Percentiles rank a stretch among this genome's conserved stretches.
Conservation (phyloP, 495 filamentous ascomycete genomes). For the Xylaria flabelliformis region DNA sequence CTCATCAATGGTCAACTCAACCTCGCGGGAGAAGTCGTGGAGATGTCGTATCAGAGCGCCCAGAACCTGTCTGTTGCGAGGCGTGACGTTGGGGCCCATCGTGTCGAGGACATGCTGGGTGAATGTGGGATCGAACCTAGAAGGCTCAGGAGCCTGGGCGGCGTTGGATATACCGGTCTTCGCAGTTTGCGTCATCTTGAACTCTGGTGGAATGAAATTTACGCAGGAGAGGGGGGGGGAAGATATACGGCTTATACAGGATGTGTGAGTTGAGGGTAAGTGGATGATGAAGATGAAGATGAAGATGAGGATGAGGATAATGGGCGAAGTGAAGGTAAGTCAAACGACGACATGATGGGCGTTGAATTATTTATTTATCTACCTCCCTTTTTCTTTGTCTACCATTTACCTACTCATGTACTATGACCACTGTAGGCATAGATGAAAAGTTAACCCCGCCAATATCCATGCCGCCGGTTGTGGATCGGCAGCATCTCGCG, state of each 20-base stretch:
- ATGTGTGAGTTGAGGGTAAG: not conserved
- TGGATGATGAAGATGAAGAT: not conserved
- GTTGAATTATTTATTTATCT: slow-evolving; percentile 14
- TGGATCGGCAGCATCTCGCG: slow-evolving; percentile 39
- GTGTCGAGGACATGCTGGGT: slow-evolving; percentile 75
- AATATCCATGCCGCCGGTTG: slow-evolving; percentile 32
- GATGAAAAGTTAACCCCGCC: slow-evolving; percentile 38
- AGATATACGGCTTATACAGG: not conserved
- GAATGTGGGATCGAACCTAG: slow-evolving; percentile 74
- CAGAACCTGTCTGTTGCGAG: slow-evolving; percentile 70
- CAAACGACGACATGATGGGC: not conserved
- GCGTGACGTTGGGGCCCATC: slow-evolving; percentile 75
- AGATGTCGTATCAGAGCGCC: slow-evolving; percentile 73
- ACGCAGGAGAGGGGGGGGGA: not conserved
- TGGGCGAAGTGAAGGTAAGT: slow-evolving; percentile 6
- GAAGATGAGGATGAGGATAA: not conserved
- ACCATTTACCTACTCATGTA: not conserved
- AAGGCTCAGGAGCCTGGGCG: slow-evolving; percentile 36
- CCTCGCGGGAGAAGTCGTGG: slow-evolving; percentile 84
- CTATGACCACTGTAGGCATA: slow-evolving; percentile 24
- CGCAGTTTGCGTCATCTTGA: slow-evolving; percentile 31
- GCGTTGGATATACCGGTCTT: slow-evolving; percentile 34
- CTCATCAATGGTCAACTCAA: slow-evolving; percentile 79
- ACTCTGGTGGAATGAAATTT: slow-evolving; percentile 20
- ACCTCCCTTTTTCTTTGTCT: not conserved